These are phyloP conservation scores for Trametes cubensis DNA, from an alignment of 768 basidiomycete species.

Conservation along the genomic window DNA sequence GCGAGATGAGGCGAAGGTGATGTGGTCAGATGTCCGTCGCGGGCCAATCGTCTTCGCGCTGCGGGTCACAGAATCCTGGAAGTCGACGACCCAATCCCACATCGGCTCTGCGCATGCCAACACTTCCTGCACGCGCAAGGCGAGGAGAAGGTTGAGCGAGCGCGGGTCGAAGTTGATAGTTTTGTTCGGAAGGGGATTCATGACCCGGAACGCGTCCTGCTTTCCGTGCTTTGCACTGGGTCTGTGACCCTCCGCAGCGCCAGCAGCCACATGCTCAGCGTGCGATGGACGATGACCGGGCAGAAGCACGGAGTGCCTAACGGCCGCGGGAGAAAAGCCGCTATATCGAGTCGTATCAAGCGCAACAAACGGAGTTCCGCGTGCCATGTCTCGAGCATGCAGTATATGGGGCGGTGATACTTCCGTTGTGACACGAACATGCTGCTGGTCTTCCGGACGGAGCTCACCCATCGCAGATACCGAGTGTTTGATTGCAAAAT, in stretches of 20 bases:
- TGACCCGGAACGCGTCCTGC: neutral
- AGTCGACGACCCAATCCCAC: constrained; percentile 74
- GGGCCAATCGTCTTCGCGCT: neutral
- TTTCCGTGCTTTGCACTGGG: neutral
- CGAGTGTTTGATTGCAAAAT: neutral
- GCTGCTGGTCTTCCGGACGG: neutral
- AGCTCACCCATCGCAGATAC: neutral
- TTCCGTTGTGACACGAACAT: neutral
- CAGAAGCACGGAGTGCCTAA: neutral
- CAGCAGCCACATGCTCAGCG: neutral
- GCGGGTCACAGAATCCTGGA: constrained; percentile 34
- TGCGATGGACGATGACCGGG: neutral
- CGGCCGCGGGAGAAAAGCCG: constrained; percentile 21
- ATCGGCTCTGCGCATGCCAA: constrained; percentile 72
- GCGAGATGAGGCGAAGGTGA: constrained; percentile 1
- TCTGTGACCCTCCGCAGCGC: neutral
- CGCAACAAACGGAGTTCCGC: constrained; percentile 14
- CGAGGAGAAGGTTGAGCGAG: constrained; percentile 65
- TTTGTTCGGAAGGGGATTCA: constrained; percentile 54
- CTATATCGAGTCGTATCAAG: constrained; percentile 24
- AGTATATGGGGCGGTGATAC: neutral
- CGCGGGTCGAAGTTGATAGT: constrained; percentile 58
- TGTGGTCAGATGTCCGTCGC: constrained; percentile 6
- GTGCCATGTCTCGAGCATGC: constrained; percentile 8
- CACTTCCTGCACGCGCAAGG: constrained; percentile 62